Conservation (phyloP, 2,329 filamentous ascomycete genomes). For the Lachnellula subtilissima region DNA sequence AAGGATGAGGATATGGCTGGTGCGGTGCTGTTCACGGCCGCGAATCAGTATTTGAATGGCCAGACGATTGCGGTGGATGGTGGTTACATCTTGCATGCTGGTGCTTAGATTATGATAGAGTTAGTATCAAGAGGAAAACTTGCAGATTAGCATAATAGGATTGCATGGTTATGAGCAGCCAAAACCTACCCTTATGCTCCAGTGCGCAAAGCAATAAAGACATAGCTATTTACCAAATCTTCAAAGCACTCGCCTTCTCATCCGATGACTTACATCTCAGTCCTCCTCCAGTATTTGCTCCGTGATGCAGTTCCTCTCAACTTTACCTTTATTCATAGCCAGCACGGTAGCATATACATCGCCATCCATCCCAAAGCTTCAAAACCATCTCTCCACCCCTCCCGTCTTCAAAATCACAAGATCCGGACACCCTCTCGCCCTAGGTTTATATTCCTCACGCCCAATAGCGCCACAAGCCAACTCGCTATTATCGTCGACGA, state of each 20-base stretch:
- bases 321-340: too few species aligned
- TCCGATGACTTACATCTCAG: too few species aligned
- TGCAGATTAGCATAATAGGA: too few species aligned
- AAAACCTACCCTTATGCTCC: too few species aligned
- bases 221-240: too few species aligned
- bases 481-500: neutral
- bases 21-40: slow-evolving; percentile 48
- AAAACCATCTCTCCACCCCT: neutral
- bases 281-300: too few species aligned
- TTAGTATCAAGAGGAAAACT: neutral
- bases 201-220: too few species aligned
- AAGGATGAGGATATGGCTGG: slow-evolving; percentile 56
- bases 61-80: slow-evolving; percentile 46
- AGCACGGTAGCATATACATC: neutral
- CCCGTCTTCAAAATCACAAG: neutral
- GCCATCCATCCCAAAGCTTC: neutral
- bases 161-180: too few species aligned
- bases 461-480: neutral
- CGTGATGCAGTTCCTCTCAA: too few species aligned
- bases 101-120: slow-evolving; percentile 13
- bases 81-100: slow-evolving; percentile 43
- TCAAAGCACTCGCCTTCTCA: too few species aligned
- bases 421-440: neutral
- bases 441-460: neutral
- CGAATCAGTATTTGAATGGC: slow-evolving; percentile 38